Evolutionary conservation across 768 basidiomycete species (phyloP).

Genomic region (Tricholoma bakamatsutake): DNA sequence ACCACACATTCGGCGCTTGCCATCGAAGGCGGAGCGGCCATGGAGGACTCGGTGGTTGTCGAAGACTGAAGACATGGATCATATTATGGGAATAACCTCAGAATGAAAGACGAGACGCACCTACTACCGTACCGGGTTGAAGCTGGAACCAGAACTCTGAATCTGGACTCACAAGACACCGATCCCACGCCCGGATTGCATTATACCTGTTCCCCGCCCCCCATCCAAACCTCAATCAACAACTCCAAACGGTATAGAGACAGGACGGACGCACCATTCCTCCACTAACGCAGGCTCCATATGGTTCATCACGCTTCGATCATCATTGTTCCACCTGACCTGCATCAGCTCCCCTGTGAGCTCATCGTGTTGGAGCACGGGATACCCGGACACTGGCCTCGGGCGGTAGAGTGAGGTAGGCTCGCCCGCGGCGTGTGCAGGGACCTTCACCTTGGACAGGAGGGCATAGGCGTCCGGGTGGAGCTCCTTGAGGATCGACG

Average conservation of each 20-base stretch:
- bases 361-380: constrained; percentile 65
- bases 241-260: too few species aligned
- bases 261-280: constrained; percentile 47
- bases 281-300: constrained; percentile 59
- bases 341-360: constrained; percentile 57
- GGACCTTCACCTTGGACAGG: constrained; percentile 62
- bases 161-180: constrained; percentile 67
- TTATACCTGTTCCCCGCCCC: constrained; percentile 70
- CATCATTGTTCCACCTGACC: constrained; percentile 93
- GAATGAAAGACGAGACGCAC: constrained; percentile 36
- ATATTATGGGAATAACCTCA: not conserved
- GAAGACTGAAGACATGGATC: constrained; percentile 44
- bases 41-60: constrained; percentile 94
- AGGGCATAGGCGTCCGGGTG: constrained; percentile 67
- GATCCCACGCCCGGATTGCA: constrained; percentile 76
- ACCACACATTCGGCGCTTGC: constrained; percentile 89
- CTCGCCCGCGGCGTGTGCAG: constrained; percentile 89
- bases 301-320: constrained; percentile 74
- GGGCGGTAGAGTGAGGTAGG: constrained; percentile 48
- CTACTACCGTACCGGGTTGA: constrained; percentile 78
- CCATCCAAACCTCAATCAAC: not conserved
- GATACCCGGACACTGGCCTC: constrained; percentile 53
- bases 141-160: constrained; percentile 92
- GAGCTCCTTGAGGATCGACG: constrained; percentile 66
- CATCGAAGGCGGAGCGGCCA: constrained; percentile 87